Conservation (phyloP, 2,329 filamentous ascomycete species). For the Albifimbria verrucaria region DNA sequence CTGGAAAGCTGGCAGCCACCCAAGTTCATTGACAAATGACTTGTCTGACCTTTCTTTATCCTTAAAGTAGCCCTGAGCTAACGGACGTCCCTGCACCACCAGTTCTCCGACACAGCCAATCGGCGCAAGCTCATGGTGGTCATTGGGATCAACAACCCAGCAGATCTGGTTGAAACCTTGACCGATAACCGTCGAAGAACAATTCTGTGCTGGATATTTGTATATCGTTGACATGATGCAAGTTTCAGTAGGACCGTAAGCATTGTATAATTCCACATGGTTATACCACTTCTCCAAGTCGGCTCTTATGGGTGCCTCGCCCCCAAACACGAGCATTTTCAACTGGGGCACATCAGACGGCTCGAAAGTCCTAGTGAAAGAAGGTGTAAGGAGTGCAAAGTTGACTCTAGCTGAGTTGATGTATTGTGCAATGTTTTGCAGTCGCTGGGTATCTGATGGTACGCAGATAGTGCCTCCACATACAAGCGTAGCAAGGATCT, state of each 20-base stretch:
- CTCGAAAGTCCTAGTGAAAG: not conserved
- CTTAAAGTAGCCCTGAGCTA: slow-evolving; percentile 19
- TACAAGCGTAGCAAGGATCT: slow-evolving; percentile 10
- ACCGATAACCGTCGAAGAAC: not conserved
- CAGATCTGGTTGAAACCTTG: not conserved
- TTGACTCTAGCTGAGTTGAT: slow-evolving; percentile 8
- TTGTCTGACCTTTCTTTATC: slow-evolving; percentile 9
- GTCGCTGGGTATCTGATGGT: slow-evolving; percentile 5
- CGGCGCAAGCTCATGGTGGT: slow-evolving; percentile 12
- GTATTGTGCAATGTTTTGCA: slow-evolving; percentile 6
- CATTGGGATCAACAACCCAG: slow-evolving; percentile 15
- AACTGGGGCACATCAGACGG: not conserved
- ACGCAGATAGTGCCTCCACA: slow-evolving; percentile 18
- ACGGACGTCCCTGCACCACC: slow-evolving; percentile 13
- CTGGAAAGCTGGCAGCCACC: not conserved
- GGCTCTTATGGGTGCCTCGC: not conserved
- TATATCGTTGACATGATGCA: not conserved
- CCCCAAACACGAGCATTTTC: not conserved
- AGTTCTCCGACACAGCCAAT: slow-evolving; percentile 15
- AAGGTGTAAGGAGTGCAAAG: not conserved
- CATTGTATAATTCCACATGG: not conserved
- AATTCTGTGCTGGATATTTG: not conserved
- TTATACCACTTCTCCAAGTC: not conserved
- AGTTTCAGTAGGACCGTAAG: slow-evolving; percentile 18
- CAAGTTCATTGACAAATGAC: not conserved